A percentile compares a stretch with the other conserved stretches of the same genome.
Evolutionary conservation across 1,284 basidiomycete species (phyloP).

Genomic region (Moesziomyces globuligerus): DNA sequence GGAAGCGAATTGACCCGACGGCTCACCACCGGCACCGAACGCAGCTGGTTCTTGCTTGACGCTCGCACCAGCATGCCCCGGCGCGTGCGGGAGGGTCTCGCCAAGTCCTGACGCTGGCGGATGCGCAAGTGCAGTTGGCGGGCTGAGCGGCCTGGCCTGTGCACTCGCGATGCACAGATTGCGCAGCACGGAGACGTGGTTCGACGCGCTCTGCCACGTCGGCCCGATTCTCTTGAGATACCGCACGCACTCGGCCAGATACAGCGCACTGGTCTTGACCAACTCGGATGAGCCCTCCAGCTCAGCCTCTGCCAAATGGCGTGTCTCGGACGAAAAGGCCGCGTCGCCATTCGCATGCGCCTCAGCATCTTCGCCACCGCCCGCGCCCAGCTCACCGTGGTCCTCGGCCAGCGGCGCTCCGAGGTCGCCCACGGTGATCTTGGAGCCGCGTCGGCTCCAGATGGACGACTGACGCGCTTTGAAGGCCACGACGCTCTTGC

Average conservation of each 20-base stretch:
- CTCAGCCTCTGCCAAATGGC: constrained; percentile 21
- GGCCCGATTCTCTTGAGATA: constrained; percentile 44
- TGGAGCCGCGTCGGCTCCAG: constrained; percentile 23
- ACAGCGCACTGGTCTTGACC: constrained; percentile 38
- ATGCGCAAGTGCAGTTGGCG: not conserved
- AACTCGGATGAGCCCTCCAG: constrained; percentile 34
- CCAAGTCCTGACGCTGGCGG: not conserved
- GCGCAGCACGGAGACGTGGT: constrained; percentile 44
- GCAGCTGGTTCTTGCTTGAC: too few species aligned
- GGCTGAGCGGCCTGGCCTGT: constrained; percentile 21
- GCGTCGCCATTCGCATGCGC: constrained; percentile 13
- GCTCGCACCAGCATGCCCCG: too few species aligned
- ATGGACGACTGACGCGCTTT: constrained; percentile 38
- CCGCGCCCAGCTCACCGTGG: not conserved
- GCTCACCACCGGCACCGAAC: too few species aligned
- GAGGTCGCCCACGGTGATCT: not conserved
- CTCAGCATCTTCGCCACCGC: constrained; percentile 9
- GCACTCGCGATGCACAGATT: constrained; percentile 42
- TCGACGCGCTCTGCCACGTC: constrained; percentile 46
- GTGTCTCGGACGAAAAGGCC: constrained; percentile 5
- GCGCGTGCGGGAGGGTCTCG: too few species aligned
- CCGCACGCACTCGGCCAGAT: constrained; percentile 41
- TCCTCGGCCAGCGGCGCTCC: not conserved
- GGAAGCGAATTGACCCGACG: too few species aligned
- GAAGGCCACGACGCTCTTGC: constrained; percentile 40